Base-by-base conservation (phyloP, 345 rosid genomes). In the Barbarea vulgaris region DNA sequence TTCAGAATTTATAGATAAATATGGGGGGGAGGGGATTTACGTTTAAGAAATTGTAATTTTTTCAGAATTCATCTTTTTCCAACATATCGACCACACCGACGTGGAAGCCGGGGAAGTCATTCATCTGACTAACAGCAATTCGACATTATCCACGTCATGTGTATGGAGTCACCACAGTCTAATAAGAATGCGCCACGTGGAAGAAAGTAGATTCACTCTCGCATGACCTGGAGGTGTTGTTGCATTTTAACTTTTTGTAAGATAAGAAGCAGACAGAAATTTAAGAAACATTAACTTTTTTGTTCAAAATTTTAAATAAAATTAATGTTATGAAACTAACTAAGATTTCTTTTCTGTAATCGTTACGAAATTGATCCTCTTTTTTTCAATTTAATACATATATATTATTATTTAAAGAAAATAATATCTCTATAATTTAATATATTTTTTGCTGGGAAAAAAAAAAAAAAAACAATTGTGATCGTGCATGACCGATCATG, bases 401-500 rank as follows among this genome's bases (percentile, higher is more conserved):
- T 7, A 7, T 46, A 46, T 7, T 7, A 5, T 25, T 0, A 19
- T 5, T 7, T 27, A 14, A 42, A 5, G 46, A 42, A 42, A 15
- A 42, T 41, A 14, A 42, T 42, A 42, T 15, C 17, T 14, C 7
- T 44, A 44, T 6, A 6, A 44, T 44, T 6, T 44, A 15, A 17
- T 46, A 17, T 46, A 46, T n/a, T 52, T 52, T 53, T 69, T 19
- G 19, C 6, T 30, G 33, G 12, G 18, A 27, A 22, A 6, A 3
- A 17, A n/a, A n/a, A n/a, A n/a, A 17, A 42, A 39, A 2, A 6
- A 25, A 33, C 12, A 31, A 33, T 13, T 30, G n/a, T 27, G 70
- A 77, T 55, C 36, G 61, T 77, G 80, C 61, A 54, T 64, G 76
- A 70, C 59, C 80, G 80, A 70, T 56, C 72, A 77, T 64, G 80